phyloP scores from a whole-genome alignment of 768 basidiomycete species.

The Roridomyces roridus region DNA sequence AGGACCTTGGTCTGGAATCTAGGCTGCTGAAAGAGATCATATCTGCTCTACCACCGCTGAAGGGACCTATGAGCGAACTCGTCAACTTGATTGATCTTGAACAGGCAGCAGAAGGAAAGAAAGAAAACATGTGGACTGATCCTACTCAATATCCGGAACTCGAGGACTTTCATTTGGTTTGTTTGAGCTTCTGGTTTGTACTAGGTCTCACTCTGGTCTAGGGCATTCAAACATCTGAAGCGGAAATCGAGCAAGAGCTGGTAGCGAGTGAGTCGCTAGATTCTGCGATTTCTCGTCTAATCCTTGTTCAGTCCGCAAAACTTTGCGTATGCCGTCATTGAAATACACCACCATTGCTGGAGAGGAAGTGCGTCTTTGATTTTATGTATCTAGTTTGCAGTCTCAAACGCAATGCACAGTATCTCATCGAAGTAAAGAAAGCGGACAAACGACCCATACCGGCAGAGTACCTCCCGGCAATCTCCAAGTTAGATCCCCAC shows the following conservation, averaged over 20 bases:
- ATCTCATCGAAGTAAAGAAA: slow-evolving; percentile 79
- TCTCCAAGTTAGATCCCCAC: slow-evolving; percentile 60
- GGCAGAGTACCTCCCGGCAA: slow-evolving; percentile 59
- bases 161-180: slow-evolving; percentile 64
- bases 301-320: slow-evolving; percentile 64
- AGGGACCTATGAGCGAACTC: slow-evolving; percentile 57
- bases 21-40: slow-evolving; percentile 74
- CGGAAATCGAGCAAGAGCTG: slow-evolving; percentile 77
- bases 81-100: slow-evolving; percentile 63
- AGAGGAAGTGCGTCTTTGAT: slow-evolving; percentile 69
- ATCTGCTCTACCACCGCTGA: slow-evolving; percentile 68
- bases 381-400: neutral
- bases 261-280: slow-evolving; percentile 55
- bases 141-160: slow-evolving; percentile 54
- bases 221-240: slow-evolving; percentile 72
- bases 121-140: slow-evolving; percentile 72
- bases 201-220: slow-evolving; percentile 33
- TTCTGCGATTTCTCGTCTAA: neutral
- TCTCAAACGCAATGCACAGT: slow-evolving; percentile 48
- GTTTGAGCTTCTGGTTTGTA: neutral
- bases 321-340: slow-evolving; percentile 74
- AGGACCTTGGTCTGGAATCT: slow-evolving; percentile 66
- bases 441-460: slow-evolving; percentile 56
- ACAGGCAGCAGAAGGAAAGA: slow-evolving; percentile 68
- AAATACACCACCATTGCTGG: slow-evolving; percentile 70